These are phyloP conservation scores for Starmerella bombicola DNA, from an alignment of 805 yeast genomes.

Conservation along the genomic window DNA sequence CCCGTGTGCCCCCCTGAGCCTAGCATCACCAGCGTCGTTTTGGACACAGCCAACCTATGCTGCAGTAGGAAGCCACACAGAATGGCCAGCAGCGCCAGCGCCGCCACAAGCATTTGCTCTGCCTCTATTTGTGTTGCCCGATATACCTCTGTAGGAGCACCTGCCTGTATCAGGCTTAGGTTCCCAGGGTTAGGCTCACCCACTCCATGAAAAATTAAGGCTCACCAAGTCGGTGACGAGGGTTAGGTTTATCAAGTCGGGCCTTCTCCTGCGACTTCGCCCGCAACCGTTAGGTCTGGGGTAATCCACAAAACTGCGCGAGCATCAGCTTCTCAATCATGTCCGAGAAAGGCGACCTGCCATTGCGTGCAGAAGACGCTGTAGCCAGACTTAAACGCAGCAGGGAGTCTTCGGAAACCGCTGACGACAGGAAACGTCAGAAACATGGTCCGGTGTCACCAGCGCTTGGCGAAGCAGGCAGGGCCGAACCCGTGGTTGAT, in stretches of 20 bases:
- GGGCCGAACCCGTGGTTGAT: background rate
- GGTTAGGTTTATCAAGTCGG: no score
- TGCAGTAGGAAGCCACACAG: background rate
- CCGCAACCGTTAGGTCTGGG: no score
- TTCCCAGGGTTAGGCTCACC: no score
- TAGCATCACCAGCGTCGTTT: conserved; percentile 43
- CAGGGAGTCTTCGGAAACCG: conserved; percentile 7
- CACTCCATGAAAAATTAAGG: no score
- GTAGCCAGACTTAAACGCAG: conserved; percentile 27
- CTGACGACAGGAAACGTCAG: conserved; percentile 1
- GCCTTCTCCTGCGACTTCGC: no score
- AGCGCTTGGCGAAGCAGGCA: background rate
- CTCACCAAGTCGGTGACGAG: no score
- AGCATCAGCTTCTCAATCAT: background rate
- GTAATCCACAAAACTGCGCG: no score
- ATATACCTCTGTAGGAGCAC: no score
- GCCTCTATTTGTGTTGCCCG: no score
- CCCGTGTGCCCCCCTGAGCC: conserved; percentile 98
- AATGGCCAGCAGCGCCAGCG: conserved; percentile 7
- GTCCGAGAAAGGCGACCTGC: conserved; percentile 13
- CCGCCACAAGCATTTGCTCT: conserved; percentile 5
- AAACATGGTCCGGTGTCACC: no score
- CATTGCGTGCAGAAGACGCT: conserved; percentile 30
- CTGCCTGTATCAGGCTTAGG: no score
- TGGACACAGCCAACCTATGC: conserved; percentile 5